Evolutionary conservation across 2,329 filamentous ascomycete species (phyloP).

Genomic region (Aspergillus udagawae): DNA sequence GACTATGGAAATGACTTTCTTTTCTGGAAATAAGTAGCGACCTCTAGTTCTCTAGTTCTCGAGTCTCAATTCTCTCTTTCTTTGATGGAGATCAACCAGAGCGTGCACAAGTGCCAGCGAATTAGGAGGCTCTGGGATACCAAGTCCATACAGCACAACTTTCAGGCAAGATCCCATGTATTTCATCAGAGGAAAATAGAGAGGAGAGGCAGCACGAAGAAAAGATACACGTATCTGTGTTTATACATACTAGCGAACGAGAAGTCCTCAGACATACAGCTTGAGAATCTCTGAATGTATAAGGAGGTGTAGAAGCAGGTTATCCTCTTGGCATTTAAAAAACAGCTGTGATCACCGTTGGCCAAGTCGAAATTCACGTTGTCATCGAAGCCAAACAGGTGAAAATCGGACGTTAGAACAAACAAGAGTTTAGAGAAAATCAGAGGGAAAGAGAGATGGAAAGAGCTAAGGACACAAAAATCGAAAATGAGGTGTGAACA

Average conservation of each 20-base stretch:
- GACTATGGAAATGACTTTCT: too few species aligned
- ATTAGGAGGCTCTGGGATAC: too few species aligned
- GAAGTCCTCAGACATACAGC: slow-evolving; percentile 8
- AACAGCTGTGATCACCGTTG: slow-evolving; percentile 17
- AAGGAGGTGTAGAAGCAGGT: not conserved
- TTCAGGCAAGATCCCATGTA: not conserved
- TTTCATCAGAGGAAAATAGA: not conserved
- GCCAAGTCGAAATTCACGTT: slow-evolving; percentile 2
- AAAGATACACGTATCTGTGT: slow-evolving; percentile 3
- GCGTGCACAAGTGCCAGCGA: too few species aligned
- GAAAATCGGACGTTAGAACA: slow-evolving; percentile 3
- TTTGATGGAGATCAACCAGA: too few species aligned
- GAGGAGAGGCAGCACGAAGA: slow-evolving; percentile 2
- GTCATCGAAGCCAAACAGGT: slow-evolving; percentile 7
- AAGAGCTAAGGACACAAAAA: slow-evolving; percentile 8
- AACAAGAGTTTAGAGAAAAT: slow-evolving; percentile 7
- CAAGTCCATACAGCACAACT: too few species aligned
- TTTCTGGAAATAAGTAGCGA: too few species aligned
- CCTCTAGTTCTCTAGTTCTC: too few species aligned
- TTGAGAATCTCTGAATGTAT: slow-evolving; percentile 15
- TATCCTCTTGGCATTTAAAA: slow-evolving; percentile 19
- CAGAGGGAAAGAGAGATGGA: slow-evolving; percentile 1
- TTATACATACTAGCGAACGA: slow-evolving; percentile 15
- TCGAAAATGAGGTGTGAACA: slow-evolving; percentile 12
- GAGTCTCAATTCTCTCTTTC: too few species aligned